Base-by-base conservation (phyloP, 2,329 filamentous ascomycete genomes). In the Cladosporium sp. region DNA sequence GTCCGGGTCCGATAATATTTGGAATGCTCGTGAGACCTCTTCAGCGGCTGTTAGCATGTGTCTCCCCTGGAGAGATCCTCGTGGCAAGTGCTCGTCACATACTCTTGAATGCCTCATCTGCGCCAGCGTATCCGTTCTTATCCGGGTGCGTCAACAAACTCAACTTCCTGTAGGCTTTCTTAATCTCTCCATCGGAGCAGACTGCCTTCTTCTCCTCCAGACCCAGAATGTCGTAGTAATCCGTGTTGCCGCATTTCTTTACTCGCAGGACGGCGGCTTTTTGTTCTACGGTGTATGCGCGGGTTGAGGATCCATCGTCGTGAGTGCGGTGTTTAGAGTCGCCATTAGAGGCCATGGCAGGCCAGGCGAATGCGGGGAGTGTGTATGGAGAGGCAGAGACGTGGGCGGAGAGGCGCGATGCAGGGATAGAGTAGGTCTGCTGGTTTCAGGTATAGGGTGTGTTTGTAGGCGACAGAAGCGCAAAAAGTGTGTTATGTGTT, bases 101-200 rank as follows among this genome's bases (percentile, higher is more conserved):
- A 83, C 80, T 88, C 77, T 99, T 99, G 76, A 99, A 99, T 27
- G 93, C 93, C 74, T 99, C 93, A 68, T 96, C 93, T 50, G 93
- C 92, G 54, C 95, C 84, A 32, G 92, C 85, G 68, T 96, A 91
- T 44, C 91, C 91, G 78, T 99, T 99, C 77, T 99, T 99, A 77
- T 99, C 93, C 56, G 93, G 93, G 76, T 99, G 93, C 53, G 93
- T 99, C 65, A 97, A 78, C 63, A 99, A 75, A 67, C 88, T 93
- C 68, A 95, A 80, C 73, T 96, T 97, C 65, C 92, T 83, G 73
- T 99, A 99, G 6, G 93, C 92, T 76, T 97, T 97, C 71, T 97
- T 99, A 67, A 99, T 90, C 64, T 97, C 92, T 55, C 77, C 71
- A 61, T 97, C 92, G 43, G 83, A 83, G 63, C 82, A 85, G 17